Conservation (phyloP, 257 asterid species). For the Phtheirospermum japonicum region DNA sequence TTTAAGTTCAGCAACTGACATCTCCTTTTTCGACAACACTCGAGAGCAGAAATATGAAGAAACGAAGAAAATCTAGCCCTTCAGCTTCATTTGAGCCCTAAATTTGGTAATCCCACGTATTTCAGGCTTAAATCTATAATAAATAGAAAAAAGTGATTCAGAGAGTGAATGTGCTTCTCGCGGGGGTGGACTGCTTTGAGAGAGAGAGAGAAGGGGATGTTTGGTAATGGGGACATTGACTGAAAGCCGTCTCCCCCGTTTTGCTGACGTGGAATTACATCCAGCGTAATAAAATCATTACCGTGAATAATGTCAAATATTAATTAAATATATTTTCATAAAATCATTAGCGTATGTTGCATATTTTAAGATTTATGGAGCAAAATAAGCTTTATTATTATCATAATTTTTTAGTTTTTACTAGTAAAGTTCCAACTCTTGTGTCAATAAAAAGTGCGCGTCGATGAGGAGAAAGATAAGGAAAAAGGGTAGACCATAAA, state of each 20-base stretch:
- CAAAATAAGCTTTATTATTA: too few species aligned
- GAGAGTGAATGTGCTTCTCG: conserved; percentile 2
- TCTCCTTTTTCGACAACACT: conserved; percentile 21
- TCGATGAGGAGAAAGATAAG: too few species aligned
- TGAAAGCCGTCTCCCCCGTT: not conserved
- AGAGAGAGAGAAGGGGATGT: not conserved
- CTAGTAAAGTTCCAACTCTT: too few species aligned
- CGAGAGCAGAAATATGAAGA: not conserved
- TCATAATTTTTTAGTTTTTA: too few species aligned
- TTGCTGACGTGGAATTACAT: not conserved
- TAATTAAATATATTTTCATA: too few species aligned
- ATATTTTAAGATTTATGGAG: too few species aligned
- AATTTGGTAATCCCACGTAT: not conserved
- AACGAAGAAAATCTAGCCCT: not conserved
- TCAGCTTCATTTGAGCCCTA: conserved; percentile 35
- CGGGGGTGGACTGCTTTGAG: conserved; percentile 10
- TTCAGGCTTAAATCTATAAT: not conserved
- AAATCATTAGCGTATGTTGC: too few species aligned
- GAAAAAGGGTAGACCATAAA: too few species aligned
- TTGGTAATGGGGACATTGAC: not conserved
- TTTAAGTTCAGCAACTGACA: conserved; percentile 84
- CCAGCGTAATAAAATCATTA: too few species aligned
- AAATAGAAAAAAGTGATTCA: not conserved
- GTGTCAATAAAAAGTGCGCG: too few species aligned
- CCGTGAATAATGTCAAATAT: too few species aligned